Evolutionary conservation across 2,329 filamentous ascomycete genomes (phyloP), one percentile per base, ranked within the genome.

Genomic region (Reticulascus tulasneorum): DNA sequence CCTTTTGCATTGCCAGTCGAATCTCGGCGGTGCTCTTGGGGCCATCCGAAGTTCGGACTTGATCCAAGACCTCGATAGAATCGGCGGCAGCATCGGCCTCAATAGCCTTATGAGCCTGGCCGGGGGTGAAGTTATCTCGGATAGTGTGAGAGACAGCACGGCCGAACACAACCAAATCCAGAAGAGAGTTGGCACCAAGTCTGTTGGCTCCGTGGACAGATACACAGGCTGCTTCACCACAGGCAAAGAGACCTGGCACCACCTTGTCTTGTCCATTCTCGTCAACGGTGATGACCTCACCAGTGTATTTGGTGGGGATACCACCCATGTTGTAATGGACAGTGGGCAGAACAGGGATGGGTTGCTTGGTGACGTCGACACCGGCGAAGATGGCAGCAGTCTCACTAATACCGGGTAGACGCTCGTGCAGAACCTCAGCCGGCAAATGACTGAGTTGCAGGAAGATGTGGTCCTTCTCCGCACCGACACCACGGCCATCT

Each of bases 321-420:
- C 93, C 91, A 67, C 91, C 91, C 93, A 97, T 98, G 78, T 96
- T 96, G 79, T 98, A 98, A 76, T 98, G 90, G 50, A 96, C 91
- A 28, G 91, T 97, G 40, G 91, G 91, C 46, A 97, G 76, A 49
- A 97, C 91, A 44, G 91, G 91, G 52, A 97, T 97, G 48, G 91
- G 91, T 69, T 96, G 86, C 75, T 95, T 96, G 59, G 82, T 84
- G 51, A 98, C 91, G 63, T 98, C 93, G 53, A 98, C 90, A 69
- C 93, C 91, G 42, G 91, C 78, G 67, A 98, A 98, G 57, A 97
- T 97, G 52, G 87, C 89, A 35, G 91, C 93, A 22, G 93, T 98
- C 75, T 98, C 93, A 24, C 91, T 96, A 63, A 98, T 98, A 80
- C 91, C 91, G 38, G 91, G 91, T 43, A 98, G 84, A 75, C 93